Evolutionary conservation across 331 rosid genomes (phyloP), one percentile per base, ranked within the genome.

Genomic region (Saraca asoca): DNA sequence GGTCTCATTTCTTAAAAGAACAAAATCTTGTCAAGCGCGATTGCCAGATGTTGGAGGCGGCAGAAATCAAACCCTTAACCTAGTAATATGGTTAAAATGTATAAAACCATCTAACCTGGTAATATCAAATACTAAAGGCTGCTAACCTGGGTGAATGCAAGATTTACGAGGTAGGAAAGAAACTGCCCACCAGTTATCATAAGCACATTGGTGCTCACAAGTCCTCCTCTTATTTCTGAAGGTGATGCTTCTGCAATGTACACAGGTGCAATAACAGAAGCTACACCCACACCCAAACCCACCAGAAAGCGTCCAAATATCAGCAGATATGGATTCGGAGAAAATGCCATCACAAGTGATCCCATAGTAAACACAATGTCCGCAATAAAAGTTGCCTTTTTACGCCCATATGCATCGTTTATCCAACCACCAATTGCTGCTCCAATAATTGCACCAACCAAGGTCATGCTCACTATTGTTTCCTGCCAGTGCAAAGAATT

Each of bases 191-290:
- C 55, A 17, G 75, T 69, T 4, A 75, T 33, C 80, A 75, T 69
- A 5, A 75, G 75, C 0, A 3, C 12, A 54, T 75, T 75, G 0
- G 71, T 65, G 7, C 75, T 54, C 5, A 68, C 80, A 0, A 75
- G 15, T 11, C 62, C 71, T 44, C 75, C 80, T 35, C 75, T 46
- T 0, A 68, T 69, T 48, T 75, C 75, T 0, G 71, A 62, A 2
- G 80, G 80, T 5, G 75, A 54, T 31, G 24, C 71, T 62, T 75
- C 80, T 1, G 75, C 75, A 56, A 75, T 75, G 13, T 75, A 75
- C 0, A 75, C 48, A n/a, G 80, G 71, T 37, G 71, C 75, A 24
- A 71, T 75, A 8, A 75, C 75, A 2, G 75, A 75, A 7, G 80
- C 75, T 2, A 10, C 17, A 15, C 79, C 79, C 0, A 75, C 58